Base-by-base conservation (phyloP, 2,329 filamentous ascomycete genomes). In the Colletotrichum melonis region DNA sequence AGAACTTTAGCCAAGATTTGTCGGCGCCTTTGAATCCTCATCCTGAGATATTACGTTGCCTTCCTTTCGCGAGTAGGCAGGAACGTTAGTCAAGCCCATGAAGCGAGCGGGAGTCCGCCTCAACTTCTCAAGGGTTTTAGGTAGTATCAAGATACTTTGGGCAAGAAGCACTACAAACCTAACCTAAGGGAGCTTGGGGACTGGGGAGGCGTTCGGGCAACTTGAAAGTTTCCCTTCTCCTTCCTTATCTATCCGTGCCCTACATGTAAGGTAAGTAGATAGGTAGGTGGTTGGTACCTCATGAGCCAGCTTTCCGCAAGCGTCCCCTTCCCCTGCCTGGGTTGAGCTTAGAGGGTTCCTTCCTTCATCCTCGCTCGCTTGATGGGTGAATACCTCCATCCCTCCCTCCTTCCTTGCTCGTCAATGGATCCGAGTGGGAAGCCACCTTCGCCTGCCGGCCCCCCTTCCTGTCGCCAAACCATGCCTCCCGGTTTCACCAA, bases 351-450 rank as follows among this genome's bases (percentile, higher is more conserved):
- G 38, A 42, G 38, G 42, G 7, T 22, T 22, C 38, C 38, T 46
- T 46, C 38, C 38, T 46, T 46, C 38, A 7, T 46, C 38, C 42
- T 24, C 26, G 30, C 6, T 52, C 26, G 30, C 26, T 52, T 19
- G 7, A 19, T 5, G 35, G 22, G 11, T 52, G 26, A 26, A 52
- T 63, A 19, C n/a, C 26, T n/a, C n/a, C 26, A n/a, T 52, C 14
- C 11, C 26, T 49, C 22, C 38, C 19, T 70, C 60, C 67, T 70
- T 73, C 70, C 55, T 49, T 65, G 60, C 70, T 69, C 60, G 69
- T 69, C 59, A 30, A 64, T 60, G 60, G 60, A 69, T 28, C 66
- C 66, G 59, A 69, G 66, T 69, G 54, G 66, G 55, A 59, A 73
- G 63, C 67, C 30, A 28, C 70, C 42, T 64, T 54, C 66, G 52